phyloP scores from a whole-genome alignment of 306 rosid genomes.

The Medicago arabica region DNA sequence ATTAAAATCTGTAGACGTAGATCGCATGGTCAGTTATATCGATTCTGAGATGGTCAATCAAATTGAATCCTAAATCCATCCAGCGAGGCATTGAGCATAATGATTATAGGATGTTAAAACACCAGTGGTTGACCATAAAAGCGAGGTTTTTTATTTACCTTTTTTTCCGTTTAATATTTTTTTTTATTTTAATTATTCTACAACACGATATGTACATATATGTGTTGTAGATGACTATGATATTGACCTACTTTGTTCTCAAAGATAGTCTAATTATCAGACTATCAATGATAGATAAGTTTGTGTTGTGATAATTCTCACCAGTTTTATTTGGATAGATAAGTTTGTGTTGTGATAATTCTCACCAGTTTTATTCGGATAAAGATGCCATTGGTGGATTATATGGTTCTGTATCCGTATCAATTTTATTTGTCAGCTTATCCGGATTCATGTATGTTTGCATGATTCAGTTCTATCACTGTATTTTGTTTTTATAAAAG shows the following conservation, averaged over 20 bases:
- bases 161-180: background rate
- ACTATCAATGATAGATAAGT: constrained; percentile 41
- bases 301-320: constrained; percentile 46
- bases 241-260: constrained; percentile 41
- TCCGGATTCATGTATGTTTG: constrained; percentile 12
- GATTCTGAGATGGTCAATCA: constrained; percentile 28
- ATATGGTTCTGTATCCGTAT: constrained; percentile 3
- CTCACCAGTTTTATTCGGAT: constrained; percentile 44
- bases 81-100: constrained; percentile 6
- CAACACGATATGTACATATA: constrained; percentile 59
- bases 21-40: constrained; percentile 36
- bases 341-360: constrained; percentile 47
- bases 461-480: background rate
- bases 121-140: constrained; percentile 36
- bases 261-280: constrained; percentile 29
- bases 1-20: constrained; percentile 45
- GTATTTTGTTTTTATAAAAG: background rate
- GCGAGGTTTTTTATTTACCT: constrained; percentile 41
- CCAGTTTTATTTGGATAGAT: too few relatives aligned
- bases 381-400: constrained; percentile 43
- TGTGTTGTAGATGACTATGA: constrained; percentile 53
- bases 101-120: constrained; percentile 34
- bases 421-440: constrained; percentile 9
- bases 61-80: constrained; percentile 35
- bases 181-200: constrained; percentile 31